Base-by-base conservation (phyloP, 257 asterid species). In the Dorcoceras hygrometricum region DNA sequence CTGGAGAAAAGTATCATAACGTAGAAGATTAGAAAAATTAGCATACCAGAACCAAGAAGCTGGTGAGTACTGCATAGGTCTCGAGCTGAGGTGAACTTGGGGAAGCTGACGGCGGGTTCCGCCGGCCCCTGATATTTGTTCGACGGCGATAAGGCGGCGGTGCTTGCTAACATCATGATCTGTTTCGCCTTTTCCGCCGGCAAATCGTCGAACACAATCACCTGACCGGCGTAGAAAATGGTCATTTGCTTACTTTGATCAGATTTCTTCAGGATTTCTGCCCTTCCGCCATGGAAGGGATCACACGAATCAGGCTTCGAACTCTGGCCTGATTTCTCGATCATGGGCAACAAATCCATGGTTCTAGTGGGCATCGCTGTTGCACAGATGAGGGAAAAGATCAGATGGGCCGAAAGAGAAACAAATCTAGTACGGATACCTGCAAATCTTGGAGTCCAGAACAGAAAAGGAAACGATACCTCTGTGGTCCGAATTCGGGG, bases 211-310 rank as follows among this genome's bases (percentile, higher is more conserved):
- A 77, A 75, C 1, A 82, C 85, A 4, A 77, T 22, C 57, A 80
- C 83, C 65, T 78, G 78, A 1, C 88, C 88, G 66, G 23, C 78
- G 78, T 82, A 82, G 69, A 82, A 82, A 67, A 82, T 77, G 22
- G 88, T 82, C 83, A 82, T 14, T 71, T 75, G 87, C 53, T 81
- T 79, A 46, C 78, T 71, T 54, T 59, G 51, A 39, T 68, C 68
- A 25, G 70, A 24, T 1, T 62, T 77, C 25, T 63, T 77, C 61
- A 20, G 71, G 3, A 59, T 61, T 54, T 74, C 83, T 8, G 66
- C 81, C 22, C 63, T 58, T 7, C 26, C 57, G 65, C 63, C 29
- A 70, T 75, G 36, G 73, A 53, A 19, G 63, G 5, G 54, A 46
- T 14, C n/a, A n/a, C n/a, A 43, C 53, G 20, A 43, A 43, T 43